These are phyloP conservation scores for Leucogyrophana mollusca DNA, from an alignment of 768 basidiomycete species.

Conservation along the genomic window DNA sequence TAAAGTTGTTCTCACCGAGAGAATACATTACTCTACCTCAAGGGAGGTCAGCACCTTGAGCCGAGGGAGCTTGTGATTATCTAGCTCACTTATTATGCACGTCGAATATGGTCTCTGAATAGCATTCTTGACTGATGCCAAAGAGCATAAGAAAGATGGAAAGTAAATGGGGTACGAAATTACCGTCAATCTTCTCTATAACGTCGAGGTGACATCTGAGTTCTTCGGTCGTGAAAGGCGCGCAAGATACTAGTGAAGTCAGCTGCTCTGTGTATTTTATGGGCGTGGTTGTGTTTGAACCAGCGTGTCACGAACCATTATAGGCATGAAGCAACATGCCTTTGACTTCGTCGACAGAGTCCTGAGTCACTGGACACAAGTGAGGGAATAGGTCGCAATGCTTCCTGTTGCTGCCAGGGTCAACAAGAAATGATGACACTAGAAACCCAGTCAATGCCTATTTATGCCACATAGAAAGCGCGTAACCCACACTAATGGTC, in stretches of 20 bases:
- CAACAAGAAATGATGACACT: not conserved
- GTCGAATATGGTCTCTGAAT: conserved; percentile 6
- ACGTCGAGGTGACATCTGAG: too few species aligned
- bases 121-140: conserved; percentile 11
- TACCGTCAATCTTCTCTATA: too few species aligned
- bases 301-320: not conserved
- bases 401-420: conserved; percentile 11
- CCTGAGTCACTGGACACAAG: not conserved
- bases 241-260: conserved; percentile 35
- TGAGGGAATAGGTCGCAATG: conserved; percentile 14
- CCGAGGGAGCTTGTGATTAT: not conserved
- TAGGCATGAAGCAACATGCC: not conserved
- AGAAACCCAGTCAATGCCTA: not conserved
- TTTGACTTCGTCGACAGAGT: not conserved
- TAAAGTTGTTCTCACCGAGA: not conserved
- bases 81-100: conserved; percentile 16
- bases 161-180: conserved; percentile 3
- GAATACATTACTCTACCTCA: not conserved
- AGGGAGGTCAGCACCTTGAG: conserved; percentile 7
- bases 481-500: too few species aligned
- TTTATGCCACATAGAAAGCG: too few species aligned
- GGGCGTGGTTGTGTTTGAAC: not conserved
- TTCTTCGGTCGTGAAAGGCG: conserved; percentile 31
- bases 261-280: conserved; percentile 30
- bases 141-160: conserved; percentile 1